phyloP scores from a whole-genome alignment of 352 stramenopile genomes.

The Pythium insidiosum region DNA sequence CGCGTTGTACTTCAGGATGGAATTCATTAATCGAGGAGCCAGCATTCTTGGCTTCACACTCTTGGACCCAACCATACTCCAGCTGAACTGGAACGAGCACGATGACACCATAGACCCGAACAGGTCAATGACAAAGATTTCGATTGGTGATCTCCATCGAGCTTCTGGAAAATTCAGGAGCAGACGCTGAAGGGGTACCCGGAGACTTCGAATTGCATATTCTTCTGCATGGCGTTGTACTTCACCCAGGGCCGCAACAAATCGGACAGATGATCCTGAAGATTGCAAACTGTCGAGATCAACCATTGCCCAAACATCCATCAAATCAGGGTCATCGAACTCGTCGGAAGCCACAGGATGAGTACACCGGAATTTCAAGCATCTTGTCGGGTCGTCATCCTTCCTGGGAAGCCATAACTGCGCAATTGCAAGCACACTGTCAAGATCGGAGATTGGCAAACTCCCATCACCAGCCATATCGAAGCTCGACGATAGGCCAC shows the following conservation, averaged over 20 bases:
- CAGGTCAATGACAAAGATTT: conserved; percentile 65
- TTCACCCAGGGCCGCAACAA: no score
- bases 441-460: conserved; percentile 1
- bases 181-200: conserved; percentile 39
- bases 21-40: conserved; percentile 41
- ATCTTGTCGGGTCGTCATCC: not conserved
- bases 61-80: conserved; percentile 28
- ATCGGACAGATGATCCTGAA: no score
- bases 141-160: conserved; percentile 22
- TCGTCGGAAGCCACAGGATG: conserved; percentile 23
- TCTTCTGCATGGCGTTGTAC: conserved; percentile 1
- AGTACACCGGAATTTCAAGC: not conserved
- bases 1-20: conserved; percentile 44
- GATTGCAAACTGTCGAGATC: conserved; percentile 42
- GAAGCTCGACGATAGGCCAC: conserved; percentile 35
- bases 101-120: conserved; percentile 51
- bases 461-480: conserved; percentile 12
- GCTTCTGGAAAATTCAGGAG: conserved; percentile 37
- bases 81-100: conserved; percentile 52
- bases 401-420: conserved; percentile 6
- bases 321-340: conserved; percentile 37
- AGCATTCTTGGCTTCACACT: conserved; percentile 37
- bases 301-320: conserved; percentile 31
- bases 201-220: conserved; percentile 19
- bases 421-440: conserved; percentile 31